phyloP scores from a whole-genome alignment of 257 asterid species.

The Solanum virginianum region DNA sequence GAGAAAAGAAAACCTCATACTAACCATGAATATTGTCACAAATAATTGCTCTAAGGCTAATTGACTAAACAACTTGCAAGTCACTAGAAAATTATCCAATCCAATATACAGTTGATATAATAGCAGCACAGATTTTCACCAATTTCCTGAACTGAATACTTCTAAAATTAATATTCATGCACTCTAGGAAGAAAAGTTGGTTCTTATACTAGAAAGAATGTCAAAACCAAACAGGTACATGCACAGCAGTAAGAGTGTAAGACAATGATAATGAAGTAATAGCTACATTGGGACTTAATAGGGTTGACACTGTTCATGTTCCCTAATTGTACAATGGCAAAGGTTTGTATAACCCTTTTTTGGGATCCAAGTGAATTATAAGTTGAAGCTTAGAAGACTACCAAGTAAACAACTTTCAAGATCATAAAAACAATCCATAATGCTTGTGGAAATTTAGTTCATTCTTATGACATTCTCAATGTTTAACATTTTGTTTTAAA shows the following conservation, averaged over 20 bases:
- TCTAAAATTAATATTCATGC: background rate
- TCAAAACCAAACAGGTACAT: background rate
- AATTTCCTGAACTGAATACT: background rate
- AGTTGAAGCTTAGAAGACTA: background rate
- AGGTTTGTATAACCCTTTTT: background rate
- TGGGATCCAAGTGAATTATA: background rate
- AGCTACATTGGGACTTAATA: background rate
- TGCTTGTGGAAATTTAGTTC: background rate
- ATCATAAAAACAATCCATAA: background rate
- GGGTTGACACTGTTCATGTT: background rate
- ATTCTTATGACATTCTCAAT: background rate
- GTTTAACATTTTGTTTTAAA: background rate
- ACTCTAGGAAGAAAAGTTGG: background rate
- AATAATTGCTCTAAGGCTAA: background rate
- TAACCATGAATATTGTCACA: background rate
- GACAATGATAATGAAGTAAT: background rate
- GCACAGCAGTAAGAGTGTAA: background rate
- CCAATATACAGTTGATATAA: background rate
- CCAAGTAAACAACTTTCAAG: background rate
- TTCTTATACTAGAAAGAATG: background rate
- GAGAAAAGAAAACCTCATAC: background rate
- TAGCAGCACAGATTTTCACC: background rate
- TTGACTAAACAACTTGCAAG: background rate
- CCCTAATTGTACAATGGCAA: background rate
- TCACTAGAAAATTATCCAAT: background rate